A percentile compares a stretch with the other conserved stretches of the same genome.
phyloP scores from a whole-genome alignment of 164 flowering plant genomes.

The Kalanchoe fedtschenkoi region DNA sequence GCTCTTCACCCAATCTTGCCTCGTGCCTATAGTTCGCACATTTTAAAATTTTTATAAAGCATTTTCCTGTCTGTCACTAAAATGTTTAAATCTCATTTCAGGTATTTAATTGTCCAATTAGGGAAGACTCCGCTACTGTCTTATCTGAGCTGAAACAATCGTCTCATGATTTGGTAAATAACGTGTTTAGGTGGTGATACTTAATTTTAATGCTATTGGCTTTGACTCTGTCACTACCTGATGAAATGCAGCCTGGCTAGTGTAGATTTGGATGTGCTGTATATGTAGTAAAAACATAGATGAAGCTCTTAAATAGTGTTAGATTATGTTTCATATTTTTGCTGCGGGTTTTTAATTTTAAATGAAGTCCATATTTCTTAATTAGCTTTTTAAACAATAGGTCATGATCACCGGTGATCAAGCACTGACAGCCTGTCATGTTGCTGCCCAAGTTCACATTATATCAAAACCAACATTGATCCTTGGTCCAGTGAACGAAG shows the following conservation, averaged over 20 bases:
- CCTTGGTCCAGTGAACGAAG: slow-evolving; percentile 32
- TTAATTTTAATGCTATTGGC: background rate
- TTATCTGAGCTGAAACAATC: slow-evolving; percentile 72
- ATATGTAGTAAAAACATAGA: too few relatives aligned
- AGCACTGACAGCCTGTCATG: slow-evolving; percentile 96
- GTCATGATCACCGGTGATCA: slow-evolving; percentile 99
- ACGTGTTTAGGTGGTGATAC: background rate
- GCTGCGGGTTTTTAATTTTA: too few relatives aligned
- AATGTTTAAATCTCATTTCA: slow-evolving; percentile 19
- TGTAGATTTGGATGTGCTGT: background rate
- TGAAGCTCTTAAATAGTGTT: too few relatives aligned
- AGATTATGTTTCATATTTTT: too few relatives aligned
- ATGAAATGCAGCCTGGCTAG: background rate
- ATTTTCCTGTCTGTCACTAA: slow-evolving; percentile 2
- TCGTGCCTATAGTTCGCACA: background rate
- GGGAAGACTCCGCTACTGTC: slow-evolving; percentile 73
- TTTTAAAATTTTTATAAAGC: background rate
- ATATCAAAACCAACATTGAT: slow-evolving; percentile 72
- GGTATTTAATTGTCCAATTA: slow-evolving; percentile 94
- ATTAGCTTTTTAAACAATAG: slow-evolving; percentile 19
- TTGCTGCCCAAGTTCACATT: slow-evolving; percentile 90
- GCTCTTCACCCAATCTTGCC: background rate
- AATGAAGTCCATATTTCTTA: background rate
- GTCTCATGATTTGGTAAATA: slow-evolving; percentile 86
- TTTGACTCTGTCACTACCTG: background rate